These are phyloP conservation scores for Dichotomocladium elegans DNA, from an alignment of 371 early-diverging fungal species.

Conservation along the genomic window DNA sequence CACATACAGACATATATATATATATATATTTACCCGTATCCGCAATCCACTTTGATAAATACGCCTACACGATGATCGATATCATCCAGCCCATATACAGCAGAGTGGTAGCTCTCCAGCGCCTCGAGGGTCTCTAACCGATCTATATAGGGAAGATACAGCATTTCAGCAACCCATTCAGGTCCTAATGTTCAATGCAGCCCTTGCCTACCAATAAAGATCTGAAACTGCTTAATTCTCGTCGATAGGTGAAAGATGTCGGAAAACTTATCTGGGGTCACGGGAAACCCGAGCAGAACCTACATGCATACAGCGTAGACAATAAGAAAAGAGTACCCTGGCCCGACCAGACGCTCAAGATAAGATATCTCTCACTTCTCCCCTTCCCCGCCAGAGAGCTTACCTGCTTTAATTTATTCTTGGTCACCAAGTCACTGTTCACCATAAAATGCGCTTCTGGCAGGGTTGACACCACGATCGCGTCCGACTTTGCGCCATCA, in stretches of 20 bases:
- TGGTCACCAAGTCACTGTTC: slow-evolving; percentile 18
- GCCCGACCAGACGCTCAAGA: no score
- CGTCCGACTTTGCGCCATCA: slow-evolving; percentile 21
- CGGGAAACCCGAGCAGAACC: slow-evolving; percentile 28
- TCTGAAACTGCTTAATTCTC: slow-evolving; percentile 22
- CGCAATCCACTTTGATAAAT: slow-evolving; percentile 40
- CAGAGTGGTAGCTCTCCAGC: slow-evolving; percentile 21
- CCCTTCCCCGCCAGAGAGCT: no score
- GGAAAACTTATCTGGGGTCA: slow-evolving; percentile 34
- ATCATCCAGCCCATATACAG: slow-evolving; percentile 1
- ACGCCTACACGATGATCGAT: slow-evolving; percentile 13
- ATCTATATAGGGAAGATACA: slow-evolving; percentile 10
- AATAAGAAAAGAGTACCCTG: no score
- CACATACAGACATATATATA: neutral
- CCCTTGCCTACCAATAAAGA: slow-evolving; percentile 31
- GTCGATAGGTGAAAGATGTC: slow-evolving; percentile 21
- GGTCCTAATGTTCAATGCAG: neutral
- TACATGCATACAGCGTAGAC: no score
- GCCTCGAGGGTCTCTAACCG: slow-evolving; percentile 30
- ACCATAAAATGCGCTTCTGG: slow-evolving; percentile 38
- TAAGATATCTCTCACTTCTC: no score
- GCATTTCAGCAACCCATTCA: neutral
- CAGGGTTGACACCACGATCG: slow-evolving; percentile 44
- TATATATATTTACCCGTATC: slow-evolving; percentile 27
- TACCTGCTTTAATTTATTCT: slow-evolving; percentile 29